Base-by-base conservation (phyloP, 2,329 filamentous ascomycete genomes). In the Clonostachys rhizophaga region DNA sequence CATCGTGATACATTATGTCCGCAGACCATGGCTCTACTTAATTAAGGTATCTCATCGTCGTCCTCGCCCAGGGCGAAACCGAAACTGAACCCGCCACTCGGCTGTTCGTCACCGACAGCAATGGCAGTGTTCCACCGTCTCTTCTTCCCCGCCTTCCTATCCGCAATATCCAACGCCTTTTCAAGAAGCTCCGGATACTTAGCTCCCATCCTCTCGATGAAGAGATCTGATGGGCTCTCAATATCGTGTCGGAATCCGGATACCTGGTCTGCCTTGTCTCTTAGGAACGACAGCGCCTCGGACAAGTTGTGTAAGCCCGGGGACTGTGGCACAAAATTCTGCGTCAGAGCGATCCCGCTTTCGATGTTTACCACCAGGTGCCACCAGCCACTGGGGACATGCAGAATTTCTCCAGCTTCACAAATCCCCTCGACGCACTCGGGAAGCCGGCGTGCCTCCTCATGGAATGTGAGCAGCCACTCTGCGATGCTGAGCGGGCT, bases 331-430 rank as follows among this genome's bases (percentile, higher is more conserved):
- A 97, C 89, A 61, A 97, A 96, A 62, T 97, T 97, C 63, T 97
- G 92, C 8, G 92, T 97, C 53, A 97, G 77, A 5, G 92, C 94
- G 52, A 97, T 87, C 40, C 88, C 87, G 12, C 81, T 77, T 55
- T 91, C 87, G 2, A 96, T 71, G 60, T 97, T 97, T 42, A 97
- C 84, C 10, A 97, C 94, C 34, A 97, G 72, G 72, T 97, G 92
- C 84, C 94, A 97, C 92, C 92, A 97, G 6, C 92, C 91, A 45
- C 86, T 91, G 0, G 94, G 92, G 6, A 97, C 92, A 61, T 96
- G 89, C 44, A 97, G 68, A 14, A 97, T 85, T 65, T 97, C 94
- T 3, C 92, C 92, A 40, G 84, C 81, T 13, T 72, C 68, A 61
- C 92, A 97, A 30, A 97, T 83, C 0, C 90, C 92, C 67, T 97